Base-by-base conservation (phyloP, 257 asterid species). In the Solanum appendiculatum region DNA sequence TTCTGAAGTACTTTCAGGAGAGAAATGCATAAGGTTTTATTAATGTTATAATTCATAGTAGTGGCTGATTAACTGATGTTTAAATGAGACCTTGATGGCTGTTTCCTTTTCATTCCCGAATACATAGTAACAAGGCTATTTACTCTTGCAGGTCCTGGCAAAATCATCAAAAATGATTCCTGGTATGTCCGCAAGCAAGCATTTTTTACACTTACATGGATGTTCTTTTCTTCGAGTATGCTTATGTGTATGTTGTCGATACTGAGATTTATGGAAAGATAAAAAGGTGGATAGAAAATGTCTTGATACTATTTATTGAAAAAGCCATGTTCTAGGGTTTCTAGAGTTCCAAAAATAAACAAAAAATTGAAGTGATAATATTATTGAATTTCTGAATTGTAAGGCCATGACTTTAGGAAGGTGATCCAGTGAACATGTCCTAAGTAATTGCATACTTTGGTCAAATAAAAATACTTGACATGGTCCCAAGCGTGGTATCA, bases 141-240 rank as follows among this genome's bases (percentile, higher is more conserved):
- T 29, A 74, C 85, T n/a, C 87, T 84, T 91, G 87, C 90, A 95
- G 98, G 98, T 95, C 86, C 92, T 95, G 89, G 98, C 98, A 40
- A 94, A 94, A 90, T 95, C 98, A 85, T 95, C 98, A 40, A 95
- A 94, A 94, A 94, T 95, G 98, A 94, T 94, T 91, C 98, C 98
- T 87, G 98, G 98, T 95, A 88, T 89, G 85, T 81, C 68, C 14
- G 69, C 69, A 10, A 81, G 69, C 44, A 81, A 81, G 69, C 85
- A 80, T 18, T 51, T 80, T 48, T 48, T 33, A 31, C 9, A 81
- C 69, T 81, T 51, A 11, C 69, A 20, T 80, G 37, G 25, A 80
- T 46, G 40, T 81, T 81, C 44, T 48, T 81, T 48, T 54, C 16
- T 46, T 81, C 9, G 25, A 44, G 68, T 48, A 48, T 81, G 69